Evolutionary conservation across 495 filamentous ascomycete genomes (phyloP), one percentile per base, ranked within the genome.

Genomic region (Pseudevernia furfuracea): DNA sequence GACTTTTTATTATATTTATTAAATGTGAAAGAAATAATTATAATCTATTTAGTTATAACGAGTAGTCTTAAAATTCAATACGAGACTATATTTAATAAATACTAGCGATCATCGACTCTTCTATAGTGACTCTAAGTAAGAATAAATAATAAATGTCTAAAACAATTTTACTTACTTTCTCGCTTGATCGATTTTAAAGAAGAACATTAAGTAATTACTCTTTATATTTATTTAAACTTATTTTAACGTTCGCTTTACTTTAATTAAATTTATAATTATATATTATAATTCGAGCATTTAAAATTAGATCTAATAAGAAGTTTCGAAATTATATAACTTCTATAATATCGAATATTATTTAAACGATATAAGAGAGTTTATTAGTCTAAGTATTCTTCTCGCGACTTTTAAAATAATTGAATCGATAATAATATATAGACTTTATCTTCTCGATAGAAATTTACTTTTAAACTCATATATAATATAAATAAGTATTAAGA

Each of bases 191-290:
- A 10, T 59, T 59, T 23, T 59, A 23, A 34, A 15, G 36, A 25
- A 59, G 57, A 8, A 41, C n/a, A 7, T 23, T 41, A 9, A 59
- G 57, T 0, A 59, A 41, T 36, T 59, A 36, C n/a, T 25, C 39
- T 12, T n/a, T 10, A 19, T 36, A 59, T 59, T 39, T 28, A 9
- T 12, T 17, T 25, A 23, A n/a, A 39, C 57, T 59, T 17, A 23
- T 37, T 41, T 59, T 59, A 23, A 41, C 36, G 39, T 37, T 36
- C 11, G n/a, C 37, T 39, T 6, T 25, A 17, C 37, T 36, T 36
- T 36, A 59, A 12, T 59, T 28, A 25, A 36, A 59, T 30, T 59
- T 36, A 19, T 59, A 59, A 41, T 28, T 59, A 10, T 39, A 59
- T 23, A 21, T 59, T 21, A 41, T 41, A 30, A 59, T 59, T 19